Evolutionary conservation across 495 filamentous ascomycete species (phyloP), one percentile per base, ranked within the genome.

Genomic region (Xylaria palmicola): DNA sequence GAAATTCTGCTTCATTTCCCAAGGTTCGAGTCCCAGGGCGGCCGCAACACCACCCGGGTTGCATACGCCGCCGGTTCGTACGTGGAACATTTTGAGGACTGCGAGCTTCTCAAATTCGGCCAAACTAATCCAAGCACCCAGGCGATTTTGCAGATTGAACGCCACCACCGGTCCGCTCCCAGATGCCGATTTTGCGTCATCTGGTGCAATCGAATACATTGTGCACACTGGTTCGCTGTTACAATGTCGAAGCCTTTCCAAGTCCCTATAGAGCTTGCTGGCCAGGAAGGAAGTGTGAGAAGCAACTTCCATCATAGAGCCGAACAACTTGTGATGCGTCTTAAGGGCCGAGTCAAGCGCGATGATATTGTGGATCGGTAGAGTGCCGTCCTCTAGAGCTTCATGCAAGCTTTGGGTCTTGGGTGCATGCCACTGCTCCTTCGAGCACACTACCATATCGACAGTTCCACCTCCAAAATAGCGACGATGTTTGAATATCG

Each of bases 381-480:
- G 73, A 1, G 93, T 97, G 6, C 93, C 93, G 75, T 98, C 92
- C 70, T 98, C 93, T 6, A 98, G 79, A 22, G 80, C 80, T 29
- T 91, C 89, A 69, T 97, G 91, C 0, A 93, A 77, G n/a, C 81
- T 82, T 6, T 85, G 79, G 22, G 77, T 75, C 67, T 93, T 94
- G 52, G 84, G 81, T 1, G 85, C 86, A 77, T 93, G 88, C 87
- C 89, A 95, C 56, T 82, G 79, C 62, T 86, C 85, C 62, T 79
- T 84, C 24, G 77, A 67, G 45, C 76, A 85, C 12, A 81, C 68
- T 13, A 86, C 80, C 83, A 94, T 89, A 63, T 96, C 92, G 1
- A 97, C 93, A 0, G 93, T 98, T 6, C 93, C 93, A n/a, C 93
- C 93, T 2, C 93, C 93, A 71, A 98, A 98, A 67, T 93, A 98